Percentiles rank a stretch among this genome's conserved stretches.
Evolutionary conservation across 495 filamentous ascomycete species (phyloP).

Genomic region (Cercophora sp.): DNA sequence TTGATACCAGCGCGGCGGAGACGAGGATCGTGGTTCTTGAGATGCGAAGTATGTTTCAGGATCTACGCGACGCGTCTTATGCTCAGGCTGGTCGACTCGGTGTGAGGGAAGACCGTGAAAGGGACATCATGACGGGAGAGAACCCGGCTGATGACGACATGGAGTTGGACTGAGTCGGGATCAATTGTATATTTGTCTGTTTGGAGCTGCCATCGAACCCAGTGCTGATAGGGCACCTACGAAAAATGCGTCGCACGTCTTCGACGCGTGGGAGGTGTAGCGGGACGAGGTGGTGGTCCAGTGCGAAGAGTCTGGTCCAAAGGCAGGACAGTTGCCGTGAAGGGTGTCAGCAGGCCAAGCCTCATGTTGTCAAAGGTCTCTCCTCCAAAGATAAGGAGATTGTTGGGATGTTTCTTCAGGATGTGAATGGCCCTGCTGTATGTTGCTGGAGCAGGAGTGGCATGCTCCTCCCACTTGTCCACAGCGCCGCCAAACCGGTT

Average conservation of each 20-base stretch:
- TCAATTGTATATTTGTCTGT: no score
- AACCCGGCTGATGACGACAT: no score
- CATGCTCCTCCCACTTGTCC: constrained; percentile 51
- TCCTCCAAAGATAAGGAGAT: constrained; percentile 33
- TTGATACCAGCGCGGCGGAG: neutral
- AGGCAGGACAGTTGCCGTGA: constrained; percentile 13
- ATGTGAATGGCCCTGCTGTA: constrained; percentile 51
- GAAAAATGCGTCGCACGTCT: no score
- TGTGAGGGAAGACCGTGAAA: neutral
- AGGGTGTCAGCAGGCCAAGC: constrained; percentile 3
- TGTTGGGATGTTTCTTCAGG: constrained; percentile 29
- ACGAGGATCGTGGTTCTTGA: constrained; percentile 2
- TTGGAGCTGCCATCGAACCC: no score
- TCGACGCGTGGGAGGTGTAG: no score
- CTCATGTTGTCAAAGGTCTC: constrained; percentile 18
- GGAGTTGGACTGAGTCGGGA: no score
- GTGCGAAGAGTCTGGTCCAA: constrained; percentile 9
- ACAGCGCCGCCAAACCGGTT: constrained; percentile 54
- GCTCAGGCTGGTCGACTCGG: neutral
- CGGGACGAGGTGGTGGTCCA: no score
- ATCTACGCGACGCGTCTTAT: neutral
- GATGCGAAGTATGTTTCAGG: neutral
- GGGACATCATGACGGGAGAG: neutral
- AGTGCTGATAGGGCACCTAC: no score
- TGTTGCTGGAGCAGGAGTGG: constrained; percentile 38